Evolutionary conservation across 331 rosid genomes (phyloP).

Genomic region (Malus hybrid): DNA sequence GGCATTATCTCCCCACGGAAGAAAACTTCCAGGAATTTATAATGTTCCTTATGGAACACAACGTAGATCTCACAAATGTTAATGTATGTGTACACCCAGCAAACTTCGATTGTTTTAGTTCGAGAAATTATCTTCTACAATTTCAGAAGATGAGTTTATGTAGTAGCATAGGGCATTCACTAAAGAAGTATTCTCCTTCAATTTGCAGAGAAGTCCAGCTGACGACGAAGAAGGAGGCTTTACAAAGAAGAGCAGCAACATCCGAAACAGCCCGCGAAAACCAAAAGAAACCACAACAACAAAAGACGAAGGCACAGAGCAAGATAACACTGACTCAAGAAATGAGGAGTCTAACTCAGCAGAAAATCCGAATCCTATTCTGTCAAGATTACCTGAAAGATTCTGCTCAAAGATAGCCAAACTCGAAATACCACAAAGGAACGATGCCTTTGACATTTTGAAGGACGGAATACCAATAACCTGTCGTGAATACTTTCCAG

Average conservation of each 20-base stretch:
- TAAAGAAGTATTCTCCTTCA: background rate
- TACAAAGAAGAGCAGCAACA: slow-evolving; percentile 10
- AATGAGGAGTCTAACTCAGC: slow-evolving; percentile 22
- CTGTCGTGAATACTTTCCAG: slow-evolving; percentile 3
- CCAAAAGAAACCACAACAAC: slow-evolving; percentile 1
- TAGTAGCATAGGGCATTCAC: background rate
- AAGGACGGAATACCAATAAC: slow-evolving; percentile 12
- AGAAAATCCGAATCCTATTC: slow-evolving; percentile 13
- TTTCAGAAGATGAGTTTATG: background rate
- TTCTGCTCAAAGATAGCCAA: slow-evolving; percentile 38
- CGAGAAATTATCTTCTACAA: background rate
- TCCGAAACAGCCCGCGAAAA: slow-evolving; percentile 18
- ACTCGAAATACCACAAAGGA: slow-evolving; percentile 50
- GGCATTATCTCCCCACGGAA: slow-evolving; percentile 82
- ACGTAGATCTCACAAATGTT: slow-evolving; percentile 63
- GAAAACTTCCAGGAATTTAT: slow-evolving; percentile 64
- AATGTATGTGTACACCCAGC: slow-evolving; percentile 31
- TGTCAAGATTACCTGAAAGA: slow-evolving; percentile 38
- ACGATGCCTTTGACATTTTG: slow-evolving; percentile 11
- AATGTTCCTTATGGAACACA: slow-evolving; percentile 51
- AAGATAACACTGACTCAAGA: slow-evolving; percentile 17
- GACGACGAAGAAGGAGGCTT: slow-evolving; percentile 42
- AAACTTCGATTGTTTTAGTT: background rate
- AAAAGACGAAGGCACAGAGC: background rate
- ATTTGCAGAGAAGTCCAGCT: slow-evolving; percentile 49